These are phyloP conservation scores for Wallacemonas sp. DNA, from an alignment of 208 protist genomes.

Conservation along the genomic window DNA sequence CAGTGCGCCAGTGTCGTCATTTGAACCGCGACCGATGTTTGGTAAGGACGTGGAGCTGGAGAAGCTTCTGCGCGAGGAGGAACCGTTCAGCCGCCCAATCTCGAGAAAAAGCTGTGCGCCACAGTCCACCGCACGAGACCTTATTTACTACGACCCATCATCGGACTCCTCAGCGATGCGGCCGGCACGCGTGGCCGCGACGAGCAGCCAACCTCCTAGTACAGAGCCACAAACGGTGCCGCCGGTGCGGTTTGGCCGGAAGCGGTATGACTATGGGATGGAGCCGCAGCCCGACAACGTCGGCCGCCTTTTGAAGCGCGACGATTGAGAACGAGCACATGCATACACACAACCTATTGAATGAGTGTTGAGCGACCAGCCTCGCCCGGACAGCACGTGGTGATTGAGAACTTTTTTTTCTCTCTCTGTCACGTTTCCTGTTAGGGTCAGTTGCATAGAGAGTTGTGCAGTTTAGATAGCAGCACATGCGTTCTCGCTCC, in stretches of 20 bases:
- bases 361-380: no score
- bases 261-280: conserved; percentile 23
- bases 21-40: conserved; percentile 12
- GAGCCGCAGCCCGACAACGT: conserved; percentile 20
- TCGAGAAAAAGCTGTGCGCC: conserved; percentile 48
- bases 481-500: no score
- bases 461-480: no score
- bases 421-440: no score
- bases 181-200: no score
- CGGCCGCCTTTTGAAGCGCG: conserved; percentile 19
- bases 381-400: no score
- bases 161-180: no score
- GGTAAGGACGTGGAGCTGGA: conserved; percentile 52
- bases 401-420: no score
- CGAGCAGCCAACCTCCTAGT: conserved; percentile 7
- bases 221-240: conserved; percentile 8
- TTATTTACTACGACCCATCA: conserved; percentile 66
- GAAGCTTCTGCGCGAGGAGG: conserved; percentile 48
- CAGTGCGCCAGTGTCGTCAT: neutral
- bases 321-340: no score
- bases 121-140: conserved; percentile 55
- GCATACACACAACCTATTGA: no score
- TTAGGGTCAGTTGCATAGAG: no score
- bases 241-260: conserved; percentile 34
- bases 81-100: conserved; percentile 59